Percentiles rank a stretch among this genome's conserved stretches.
phyloP scores from a whole-genome alignment of 2,329 filamentous ascomycete species.

The Botrytis fragariae region DNA sequence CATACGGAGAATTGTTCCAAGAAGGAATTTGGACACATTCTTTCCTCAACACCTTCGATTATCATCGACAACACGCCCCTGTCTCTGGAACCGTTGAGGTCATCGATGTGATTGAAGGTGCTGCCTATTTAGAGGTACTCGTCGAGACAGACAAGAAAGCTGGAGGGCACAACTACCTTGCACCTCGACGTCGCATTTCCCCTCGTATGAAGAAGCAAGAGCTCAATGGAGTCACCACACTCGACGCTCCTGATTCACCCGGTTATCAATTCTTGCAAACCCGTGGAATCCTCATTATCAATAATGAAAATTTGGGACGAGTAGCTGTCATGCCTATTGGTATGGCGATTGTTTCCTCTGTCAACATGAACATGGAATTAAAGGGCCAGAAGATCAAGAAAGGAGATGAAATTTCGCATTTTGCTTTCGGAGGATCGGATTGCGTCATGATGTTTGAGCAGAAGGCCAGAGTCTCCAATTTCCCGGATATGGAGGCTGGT shows the following conservation, averaged over 20 bases:
- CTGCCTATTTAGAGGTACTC: conserved; percentile 42
- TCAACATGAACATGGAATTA: conserved; percentile 37
- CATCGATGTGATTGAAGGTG: conserved; percentile 41
- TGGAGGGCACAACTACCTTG: conserved; percentile 8
- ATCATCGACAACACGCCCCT: conserved; percentile 45
- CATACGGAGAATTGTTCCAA: conserved; percentile 38
- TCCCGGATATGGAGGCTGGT: conserved; percentile 3
- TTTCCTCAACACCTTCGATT: conserved; percentile 44
- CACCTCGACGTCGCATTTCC: conserved; percentile 22
- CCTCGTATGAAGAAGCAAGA: not conserved
- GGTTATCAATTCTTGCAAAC: conserved; percentile 45
- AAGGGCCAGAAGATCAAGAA: conserved; percentile 36
- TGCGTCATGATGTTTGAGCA: conserved; percentile 42
- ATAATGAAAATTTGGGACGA: conserved; percentile 38
- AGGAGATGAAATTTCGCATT: conserved; percentile 44
- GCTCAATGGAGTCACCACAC: not conserved
- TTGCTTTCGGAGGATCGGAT: conserved; percentile 47
- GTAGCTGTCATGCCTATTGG: conserved; percentile 46
- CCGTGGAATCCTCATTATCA: conserved; percentile 43
- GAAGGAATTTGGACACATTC: conserved; percentile 45
- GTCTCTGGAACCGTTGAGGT: conserved; percentile 42
- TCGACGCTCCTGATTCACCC: conserved; percentile 39
- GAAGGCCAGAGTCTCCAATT: conserved; percentile 14
- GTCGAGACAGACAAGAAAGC: conserved; percentile 20
- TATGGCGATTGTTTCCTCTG: conserved; percentile 46